Conservation (phyloP, 2,329 filamentous ascomycete genomes). For the Leptodontidium sp. region DNA sequence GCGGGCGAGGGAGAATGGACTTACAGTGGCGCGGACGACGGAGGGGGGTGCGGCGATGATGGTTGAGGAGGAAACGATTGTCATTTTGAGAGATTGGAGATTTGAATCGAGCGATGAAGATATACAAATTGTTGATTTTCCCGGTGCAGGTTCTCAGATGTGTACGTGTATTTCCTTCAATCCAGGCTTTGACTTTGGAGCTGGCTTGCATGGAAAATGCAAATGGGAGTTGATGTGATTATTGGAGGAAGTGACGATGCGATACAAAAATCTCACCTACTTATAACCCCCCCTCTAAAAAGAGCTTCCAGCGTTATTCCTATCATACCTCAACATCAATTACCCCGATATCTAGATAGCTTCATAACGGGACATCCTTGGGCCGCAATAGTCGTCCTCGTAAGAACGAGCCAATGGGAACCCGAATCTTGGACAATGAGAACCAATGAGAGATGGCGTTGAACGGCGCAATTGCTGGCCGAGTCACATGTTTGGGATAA, state of each 20-base stretch:
- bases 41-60: slow-evolving; percentile 14
- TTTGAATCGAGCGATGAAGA: background rate
- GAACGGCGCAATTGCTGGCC: slow-evolving; percentile 9
- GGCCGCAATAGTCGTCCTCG: background rate
- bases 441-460: background rate
- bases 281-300: background rate
- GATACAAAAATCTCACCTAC: background rate
- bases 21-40: slow-evolving; percentile 3
- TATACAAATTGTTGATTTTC: too few species aligned
- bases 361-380: background rate
- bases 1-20: background rate
- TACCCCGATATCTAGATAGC: background rate
- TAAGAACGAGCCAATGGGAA: background rate
- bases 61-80: slow-evolving; percentile 4
- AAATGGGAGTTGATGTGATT: background rate
- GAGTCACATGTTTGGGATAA: background rate
- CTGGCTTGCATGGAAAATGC: too few species aligned
- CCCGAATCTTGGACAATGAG: too few species aligned
- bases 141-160: too few species aligned
- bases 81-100: slow-evolving; percentile 29
- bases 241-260: background rate
- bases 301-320: background rate
- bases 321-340: background rate
- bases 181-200: too few species aligned
- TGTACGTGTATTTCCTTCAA: background rate